Evolutionary conservation across 495 filamentous ascomycete genomes (phyloP).

Genomic region (Xylaria grammica): DNA sequence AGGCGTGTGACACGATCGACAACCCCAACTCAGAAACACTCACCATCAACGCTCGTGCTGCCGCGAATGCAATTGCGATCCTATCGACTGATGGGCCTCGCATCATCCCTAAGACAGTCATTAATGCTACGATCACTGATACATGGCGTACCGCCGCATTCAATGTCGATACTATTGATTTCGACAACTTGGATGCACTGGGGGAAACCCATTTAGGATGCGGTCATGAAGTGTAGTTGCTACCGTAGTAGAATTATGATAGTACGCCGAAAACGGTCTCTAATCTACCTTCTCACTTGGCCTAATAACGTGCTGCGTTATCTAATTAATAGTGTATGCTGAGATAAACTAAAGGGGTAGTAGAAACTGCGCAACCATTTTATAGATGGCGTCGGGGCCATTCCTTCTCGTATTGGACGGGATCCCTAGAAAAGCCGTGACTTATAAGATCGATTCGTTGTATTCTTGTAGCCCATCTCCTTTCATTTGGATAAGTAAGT

Average conservation of each 20-base stretch:
- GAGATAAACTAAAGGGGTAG: too few species aligned
- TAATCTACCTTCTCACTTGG: too few species aligned
- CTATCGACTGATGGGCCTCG: constrained; percentile 44
- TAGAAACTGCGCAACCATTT: too few species aligned
- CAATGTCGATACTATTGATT: not conserved
- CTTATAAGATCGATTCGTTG: too few species aligned
- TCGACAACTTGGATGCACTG: not conserved
- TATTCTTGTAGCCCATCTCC: too few species aligned
- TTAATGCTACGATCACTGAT: constrained; percentile 22
- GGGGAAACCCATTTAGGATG: constrained; percentile 1
- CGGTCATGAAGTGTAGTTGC: constrained; percentile 4
- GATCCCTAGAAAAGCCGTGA: too few species aligned
- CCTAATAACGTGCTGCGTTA: too few species aligned
- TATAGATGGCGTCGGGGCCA: too few species aligned
- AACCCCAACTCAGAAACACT: constrained; percentile 48
- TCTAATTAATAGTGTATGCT: too few species aligned
- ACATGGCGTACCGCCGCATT: not conserved
- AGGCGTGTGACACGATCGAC: constrained; percentile 45
- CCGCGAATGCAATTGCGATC: constrained; percentile 47
- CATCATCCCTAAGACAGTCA: constrained; percentile 44
- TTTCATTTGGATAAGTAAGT: too few species aligned
- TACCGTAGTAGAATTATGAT: not conserved
- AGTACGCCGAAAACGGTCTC: too few species aligned
- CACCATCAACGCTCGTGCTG: constrained; percentile 47
- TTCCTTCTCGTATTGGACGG: too few species aligned